Evolutionary conservation across 257 asterid genomes (phyloP), one percentile per base, ranked within the genome.

Genomic region (Knoxia roxburghii): DNA sequence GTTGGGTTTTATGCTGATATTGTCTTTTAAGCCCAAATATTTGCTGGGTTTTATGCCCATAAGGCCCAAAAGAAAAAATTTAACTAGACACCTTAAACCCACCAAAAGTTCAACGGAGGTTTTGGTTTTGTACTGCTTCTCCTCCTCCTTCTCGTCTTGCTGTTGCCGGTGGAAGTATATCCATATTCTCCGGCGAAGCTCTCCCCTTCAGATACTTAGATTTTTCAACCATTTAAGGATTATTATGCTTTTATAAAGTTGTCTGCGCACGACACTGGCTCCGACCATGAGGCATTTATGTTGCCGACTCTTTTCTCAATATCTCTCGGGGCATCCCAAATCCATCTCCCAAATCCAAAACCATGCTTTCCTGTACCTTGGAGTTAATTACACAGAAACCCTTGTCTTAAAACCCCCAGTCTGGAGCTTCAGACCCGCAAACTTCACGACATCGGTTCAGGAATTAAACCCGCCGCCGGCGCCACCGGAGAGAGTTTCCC

Each of bases 401-500:
- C 77, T 37, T 32, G 46, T 64, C 56, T n/a, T 57, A 7, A 80
- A 48, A 56, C 41, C 39, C 55, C 65, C 78, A 57, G 72, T 57
- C 78, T 78, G 54, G 45, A 39, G 50, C 21, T 81, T 78, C 7
- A 69, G 33, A 10, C 64, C 71, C 40, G 81, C 86, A 11, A 64
- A 64, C 50, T 79, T 70, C 54, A 67, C 79, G 23, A 81, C 89
- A 32, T 53, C 90, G 32, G 84, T 86, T 63, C 80, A 83, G 71
- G 73, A 71, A 60, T 68, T 86, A 21, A 82, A 71, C 57, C 70
- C 74, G 1, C 69, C 74, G 2, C 76, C 77, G 1, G 75, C 66
- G 7, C 77, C 86, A 41, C 70, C 98, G 0, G 81, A 68, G 40
- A 75, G 66, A 52, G 92, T 89, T 2, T 75, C 78, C 1, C 79